Conservation (phyloP, 352 stramenopile genomes). For the Phytopythium boreale region DNA sequence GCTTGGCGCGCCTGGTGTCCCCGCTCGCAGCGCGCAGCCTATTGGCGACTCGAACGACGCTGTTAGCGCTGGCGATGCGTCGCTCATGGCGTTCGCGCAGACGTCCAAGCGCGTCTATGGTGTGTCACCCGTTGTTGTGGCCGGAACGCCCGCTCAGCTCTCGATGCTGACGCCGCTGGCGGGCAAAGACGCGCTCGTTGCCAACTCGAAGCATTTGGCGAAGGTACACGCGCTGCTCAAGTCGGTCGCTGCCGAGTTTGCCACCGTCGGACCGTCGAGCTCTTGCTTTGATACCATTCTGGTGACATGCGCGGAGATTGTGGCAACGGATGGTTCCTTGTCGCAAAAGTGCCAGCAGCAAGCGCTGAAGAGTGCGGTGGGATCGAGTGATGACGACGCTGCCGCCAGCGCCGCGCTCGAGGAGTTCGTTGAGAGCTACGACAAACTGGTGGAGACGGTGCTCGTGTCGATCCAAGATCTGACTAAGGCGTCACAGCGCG, state of each 20-base stretch:
- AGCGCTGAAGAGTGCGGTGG: too few species aligned
- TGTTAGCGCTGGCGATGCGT: slow-evolving; percentile 29
- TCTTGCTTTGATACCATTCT: slow-evolving; percentile 20
- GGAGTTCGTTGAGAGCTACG: slow-evolving; percentile 50
- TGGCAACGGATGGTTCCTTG: background rate
- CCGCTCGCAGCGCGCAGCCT: slow-evolving; percentile 35
- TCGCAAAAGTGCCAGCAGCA: background rate
- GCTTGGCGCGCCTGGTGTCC: slow-evolving; percentile 58
- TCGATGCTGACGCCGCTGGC: slow-evolving; percentile 19
- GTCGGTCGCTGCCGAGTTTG: slow-evolving; percentile 26
- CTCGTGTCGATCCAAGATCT: slow-evolving; percentile 80
- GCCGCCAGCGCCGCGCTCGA: slow-evolving; percentile 8
- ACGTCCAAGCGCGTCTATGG: slow-evolving; percentile 57
- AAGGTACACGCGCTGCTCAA: slow-evolving; percentile 29
- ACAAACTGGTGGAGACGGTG: slow-evolving; percentile 72
- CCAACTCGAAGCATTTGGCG: slow-evolving; percentile 30
- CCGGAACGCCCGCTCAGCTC: background rate
- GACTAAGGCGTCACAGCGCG: slow-evolving; percentile 40
- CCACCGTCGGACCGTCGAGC: slow-evolving; percentile 19
- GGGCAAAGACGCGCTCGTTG: slow-evolving; percentile 20
- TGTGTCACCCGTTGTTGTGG: slow-evolving; percentile 42
- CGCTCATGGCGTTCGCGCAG: slow-evolving; percentile 54
- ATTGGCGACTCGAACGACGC: slow-evolving; percentile 27
- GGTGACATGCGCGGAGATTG: background rate
- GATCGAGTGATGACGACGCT: background rate